These are phyloP conservation scores for Fusarium sp. DNA, from an alignment of 2,329 filamentous ascomycete species.

Conservation along the genomic window DNA sequence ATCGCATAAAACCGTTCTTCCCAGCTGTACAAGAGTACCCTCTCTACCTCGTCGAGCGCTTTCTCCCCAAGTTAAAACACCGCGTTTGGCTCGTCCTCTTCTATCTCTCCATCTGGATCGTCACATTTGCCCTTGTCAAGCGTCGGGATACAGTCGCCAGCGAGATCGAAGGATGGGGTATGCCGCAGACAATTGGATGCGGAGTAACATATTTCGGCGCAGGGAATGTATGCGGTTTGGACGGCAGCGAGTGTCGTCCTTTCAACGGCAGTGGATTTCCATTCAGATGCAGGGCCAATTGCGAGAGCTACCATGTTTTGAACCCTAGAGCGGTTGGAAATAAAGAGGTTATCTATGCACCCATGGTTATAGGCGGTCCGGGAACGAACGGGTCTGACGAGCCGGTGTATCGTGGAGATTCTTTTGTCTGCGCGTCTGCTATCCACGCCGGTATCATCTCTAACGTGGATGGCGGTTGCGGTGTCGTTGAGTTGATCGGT, in stretches of 20 bases:
- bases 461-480: constrained; percentile 80
- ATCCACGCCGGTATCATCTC: constrained; percentile 85
- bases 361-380: constrained; percentile 77
- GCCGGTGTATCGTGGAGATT: constrained; percentile 86
- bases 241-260: constrained; percentile 80
- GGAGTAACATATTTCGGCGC: constrained; percentile 76
- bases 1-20: constrained; percentile 69
- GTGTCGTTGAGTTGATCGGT: constrained; percentile 81
- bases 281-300: constrained; percentile 81
- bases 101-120: constrained; percentile 75
- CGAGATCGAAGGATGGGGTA: constrained; percentile 76
- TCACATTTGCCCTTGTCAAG: constrained; percentile 77
- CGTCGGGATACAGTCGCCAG: constrained; percentile 69
- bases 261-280: constrained; percentile 78
- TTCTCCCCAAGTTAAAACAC: constrained; percentile 70
- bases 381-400: constrained; percentile 55
- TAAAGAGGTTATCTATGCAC: constrained; percentile 72
- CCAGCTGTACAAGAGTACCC: constrained; percentile 76
- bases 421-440: constrained; percentile 86
- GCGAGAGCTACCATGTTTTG: constrained; percentile 72
- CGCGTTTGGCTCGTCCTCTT: constrained; percentile 69
- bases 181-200: constrained; percentile 74
- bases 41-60: constrained; percentile 70
- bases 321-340: constrained; percentile 82
- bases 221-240: constrained; percentile 78